Percentiles rank a stretch among this genome's conserved stretches.
phyloP scores from a whole-genome alignment of 2,329 filamentous ascomycete genomes.

The Camillea tinctor region DNA sequence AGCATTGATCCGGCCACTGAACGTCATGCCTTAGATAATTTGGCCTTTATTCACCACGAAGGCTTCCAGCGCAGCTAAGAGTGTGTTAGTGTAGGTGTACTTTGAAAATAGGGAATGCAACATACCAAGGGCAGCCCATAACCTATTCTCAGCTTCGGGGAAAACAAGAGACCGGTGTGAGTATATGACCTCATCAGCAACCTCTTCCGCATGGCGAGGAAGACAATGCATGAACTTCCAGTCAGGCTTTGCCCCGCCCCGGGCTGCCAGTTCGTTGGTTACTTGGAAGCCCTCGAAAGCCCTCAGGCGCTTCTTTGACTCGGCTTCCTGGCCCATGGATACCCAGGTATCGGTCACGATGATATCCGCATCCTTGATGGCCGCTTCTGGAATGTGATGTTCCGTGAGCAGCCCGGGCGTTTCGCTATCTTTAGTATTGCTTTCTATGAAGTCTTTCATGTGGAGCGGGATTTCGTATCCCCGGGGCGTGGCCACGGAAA shows the following conservation, averaged over 20 bases:
- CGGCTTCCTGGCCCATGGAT: constrained; percentile 94
- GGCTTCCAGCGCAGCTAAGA: constrained; percentile 72
- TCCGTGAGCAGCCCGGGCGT: constrained; percentile 68
- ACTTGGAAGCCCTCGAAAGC: constrained; percentile 91
- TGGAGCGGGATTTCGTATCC: constrained; percentile 77
- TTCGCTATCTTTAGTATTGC: constrained; percentile 56
- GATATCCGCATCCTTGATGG: constrained; percentile 79
- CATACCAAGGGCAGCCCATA: constrained; percentile 83
- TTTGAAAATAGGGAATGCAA: constrained; percentile 19
- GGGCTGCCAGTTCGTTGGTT: constrained; percentile 77
- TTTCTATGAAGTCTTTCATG: constrained; percentile 72
- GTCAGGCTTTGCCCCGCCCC: constrained; percentile 78
- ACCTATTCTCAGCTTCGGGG: constrained; percentile 87
- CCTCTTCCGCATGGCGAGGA: constrained; percentile 88
- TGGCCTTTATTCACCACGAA: constrained; percentile 95
- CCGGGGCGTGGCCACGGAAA: constrained; percentile 81
- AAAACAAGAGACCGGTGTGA: constrained; percentile 83
- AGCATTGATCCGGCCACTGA: background rate
- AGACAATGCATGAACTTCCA: constrained; percentile 99
- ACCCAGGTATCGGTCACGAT: constrained; percentile 98
- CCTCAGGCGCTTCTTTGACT: constrained; percentile 71
- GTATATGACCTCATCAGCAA: constrained; percentile 93
- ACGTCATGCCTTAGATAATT: constrained; percentile 41
- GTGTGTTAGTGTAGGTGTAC: constrained; percentile 11
- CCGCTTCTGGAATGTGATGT: constrained; percentile 80